Evolutionary conservation across 1,139 yeast species (phyloP), one percentile per base, ranked within the genome.

Genomic region (Arxiozyma bovina): DNA sequence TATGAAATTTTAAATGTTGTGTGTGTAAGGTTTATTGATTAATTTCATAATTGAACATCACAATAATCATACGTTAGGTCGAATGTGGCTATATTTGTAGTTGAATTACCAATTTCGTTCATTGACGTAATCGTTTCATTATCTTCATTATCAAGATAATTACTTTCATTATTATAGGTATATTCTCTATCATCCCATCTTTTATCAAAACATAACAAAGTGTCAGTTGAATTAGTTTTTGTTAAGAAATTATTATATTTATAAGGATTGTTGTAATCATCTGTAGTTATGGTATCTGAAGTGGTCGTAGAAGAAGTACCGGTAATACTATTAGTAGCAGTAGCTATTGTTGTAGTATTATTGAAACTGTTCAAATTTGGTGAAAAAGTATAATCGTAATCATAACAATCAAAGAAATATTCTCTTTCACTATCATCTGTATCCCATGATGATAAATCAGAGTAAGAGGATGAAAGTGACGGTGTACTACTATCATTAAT

Each of bases 391-490:
- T 12, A 22, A 45, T 45, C 41, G 5, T 43, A 21, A 45, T 45
- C 48, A 23, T 23, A n/a, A 18, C 21, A 27, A 20, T 45, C 22
- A 42, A 42, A 42, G 7, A n/a, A 18, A 18, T 42, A 42, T 18
- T 42, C 43, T 4, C 8, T 42, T 34, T 34, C 40, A 34, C 40
- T 34, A 12, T 34, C 40, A 15, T 34, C 40, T 12, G 40, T 34
- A 15, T 34, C 40, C 40, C 40, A 34, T 20, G 93, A 93, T 66
- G 99, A 93, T 73, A 93, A 44, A 44, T 23, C 34, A 4, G 46
- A 44, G 7, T 23, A 91, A 74, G 93, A 93, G 97, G 80, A 98
- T 70, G 99, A 93, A 66, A 98, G 90, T 68, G 99, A 93, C 70
- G 80, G 99, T 68, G 98, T 34, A 34, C 7, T 34, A 34, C 4